Base-by-base conservation (phyloP, 768 basidiomycete species). In the Clathrus columnatus region DNA sequence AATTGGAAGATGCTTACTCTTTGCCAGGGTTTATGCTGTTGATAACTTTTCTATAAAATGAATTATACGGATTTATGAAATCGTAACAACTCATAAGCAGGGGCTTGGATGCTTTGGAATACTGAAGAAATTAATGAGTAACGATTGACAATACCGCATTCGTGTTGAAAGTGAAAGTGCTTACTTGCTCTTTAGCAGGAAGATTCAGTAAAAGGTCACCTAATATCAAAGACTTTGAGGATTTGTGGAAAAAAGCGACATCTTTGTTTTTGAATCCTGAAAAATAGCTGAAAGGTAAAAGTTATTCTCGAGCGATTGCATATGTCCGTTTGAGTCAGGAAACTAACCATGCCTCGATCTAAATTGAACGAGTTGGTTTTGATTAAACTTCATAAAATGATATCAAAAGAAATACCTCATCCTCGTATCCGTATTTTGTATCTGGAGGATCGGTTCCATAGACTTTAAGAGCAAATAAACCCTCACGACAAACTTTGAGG, bases 121-220 rank as follows among this genome's bases (percentile, higher is more conserved):
- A 57, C 54, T 56, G 23, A 1, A 11, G 16, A 48, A 28, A 17
- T 44, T 21, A 20, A 18, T 18, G 54, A 50, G 55, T 56, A 41
- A 50, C 18, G 20, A 36, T 21, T 17, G 24, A 51, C 41, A 27
- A 23, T 51, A n/a, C 8, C 36, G 14, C n/a, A n/a, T n/a, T n/a
- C n/a, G n/a, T n/a, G n/a, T 7, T 23, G 17, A 45, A 43, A 14
- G 29, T 16, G 16, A 26, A 44, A 23, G 10, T 17, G 17, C 54
- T 18, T 7, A 81, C 82, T 70, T 92, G 90, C 68, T 94, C 91
- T 1, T 66, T 82, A 4, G 80, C 72, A 0, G 91, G 89, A 11
- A 94, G 72, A 70, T 93, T 93, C 72, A 91, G 80, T 2, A 94
- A 67, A 44, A 94, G 71, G 67, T 96, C 92, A 1, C 88, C 92